Percentiles rank a stretch among this genome's conserved stretches.
Conservation (phyloP, 164 flowering plant genomes). For the Macadamia tetraphylla region DNA sequence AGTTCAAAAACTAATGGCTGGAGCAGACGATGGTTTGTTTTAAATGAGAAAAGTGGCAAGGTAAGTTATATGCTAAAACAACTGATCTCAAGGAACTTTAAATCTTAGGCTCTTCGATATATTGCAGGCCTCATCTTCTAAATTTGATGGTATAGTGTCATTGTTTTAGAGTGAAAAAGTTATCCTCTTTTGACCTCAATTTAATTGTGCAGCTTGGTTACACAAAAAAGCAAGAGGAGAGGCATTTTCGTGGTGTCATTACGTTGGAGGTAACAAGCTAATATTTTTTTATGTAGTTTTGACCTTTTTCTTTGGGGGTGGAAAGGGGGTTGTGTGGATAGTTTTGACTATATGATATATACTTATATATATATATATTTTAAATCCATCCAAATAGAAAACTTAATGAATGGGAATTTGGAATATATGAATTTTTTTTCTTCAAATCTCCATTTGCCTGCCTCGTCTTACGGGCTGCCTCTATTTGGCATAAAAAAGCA, state of each 20-base stretch:
- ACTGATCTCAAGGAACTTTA: background rate
- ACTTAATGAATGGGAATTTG: too few relatives aligned
- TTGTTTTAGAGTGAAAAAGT: background rate
- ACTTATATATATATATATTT: too few relatives aligned
- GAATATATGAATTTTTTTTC: too few relatives aligned
- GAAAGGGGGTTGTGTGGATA: too few relatives aligned
- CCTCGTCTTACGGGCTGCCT: too few relatives aligned
- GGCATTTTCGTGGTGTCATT: constrained; percentile 87
- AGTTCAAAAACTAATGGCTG: constrained; percentile 91
- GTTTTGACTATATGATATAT: too few relatives aligned
- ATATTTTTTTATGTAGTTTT: background rate
- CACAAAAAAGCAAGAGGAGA: constrained; percentile 96
- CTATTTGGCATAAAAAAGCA: too few relatives aligned
- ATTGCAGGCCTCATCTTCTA: background rate
- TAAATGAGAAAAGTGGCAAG: constrained; percentile 96
- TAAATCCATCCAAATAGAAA: too few relatives aligned
- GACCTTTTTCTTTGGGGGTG: too few relatives aligned
- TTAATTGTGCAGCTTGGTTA: constrained; percentile 79
- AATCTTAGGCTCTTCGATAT: background rate
- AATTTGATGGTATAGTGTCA: too few relatives aligned
- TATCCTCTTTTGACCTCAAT: background rate
- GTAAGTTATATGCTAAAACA: constrained; percentile 26
- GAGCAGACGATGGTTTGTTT: constrained; percentile 96
- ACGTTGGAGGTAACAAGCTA: constrained; percentile 67
- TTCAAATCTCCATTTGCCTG: background rate